phyloP scores from a whole-genome alignment of 345 rosid species.

The Eutrema heterophyllum region DNA sequence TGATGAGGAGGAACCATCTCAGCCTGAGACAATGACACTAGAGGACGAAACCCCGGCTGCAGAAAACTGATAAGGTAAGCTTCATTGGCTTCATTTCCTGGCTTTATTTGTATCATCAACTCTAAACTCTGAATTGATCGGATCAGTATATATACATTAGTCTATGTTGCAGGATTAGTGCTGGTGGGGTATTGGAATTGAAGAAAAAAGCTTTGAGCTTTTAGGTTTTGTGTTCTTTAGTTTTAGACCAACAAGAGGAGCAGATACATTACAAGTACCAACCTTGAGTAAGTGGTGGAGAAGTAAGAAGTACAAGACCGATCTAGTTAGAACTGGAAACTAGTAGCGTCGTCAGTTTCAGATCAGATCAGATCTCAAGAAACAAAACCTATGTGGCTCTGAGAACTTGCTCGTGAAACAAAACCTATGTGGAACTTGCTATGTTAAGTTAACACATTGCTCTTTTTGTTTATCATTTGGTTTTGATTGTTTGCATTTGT shows the following conservation, averaged over 20 bases:
- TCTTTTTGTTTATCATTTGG: neutral
- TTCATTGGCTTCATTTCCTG: neutral
- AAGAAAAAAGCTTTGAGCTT: slow-evolving; percentile 3
- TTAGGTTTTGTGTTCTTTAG: neutral
- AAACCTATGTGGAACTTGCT: neutral
- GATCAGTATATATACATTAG: neutral
- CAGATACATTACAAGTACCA: neutral
- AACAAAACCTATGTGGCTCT: slow-evolving; percentile 11
- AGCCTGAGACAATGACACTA: slow-evolving; percentile 21
- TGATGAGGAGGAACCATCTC: slow-evolving; percentile 35
- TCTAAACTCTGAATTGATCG: neutral
- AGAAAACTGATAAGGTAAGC: slow-evolving; percentile 22
- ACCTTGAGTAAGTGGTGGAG: neutral
- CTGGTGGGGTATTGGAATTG: neutral
- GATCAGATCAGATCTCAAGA: neutral
- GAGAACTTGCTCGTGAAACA: neutral
- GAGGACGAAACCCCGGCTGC: slow-evolving; percentile 30
- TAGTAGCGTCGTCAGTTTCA: slow-evolving; percentile 1
- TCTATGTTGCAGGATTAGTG: slow-evolving; percentile 9
- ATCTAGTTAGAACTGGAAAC: neutral
- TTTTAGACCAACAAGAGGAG: neutral
- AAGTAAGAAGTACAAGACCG: slow-evolving; percentile 1
- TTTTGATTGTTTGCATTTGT: neutral
- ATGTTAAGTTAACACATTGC: neutral
- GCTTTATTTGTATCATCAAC: neutral